Percentiles rank a stretch among this genome's conserved stretches.
Conservation (phyloP, 805 yeast species). For the Yamadazyma sp. region DNA sequence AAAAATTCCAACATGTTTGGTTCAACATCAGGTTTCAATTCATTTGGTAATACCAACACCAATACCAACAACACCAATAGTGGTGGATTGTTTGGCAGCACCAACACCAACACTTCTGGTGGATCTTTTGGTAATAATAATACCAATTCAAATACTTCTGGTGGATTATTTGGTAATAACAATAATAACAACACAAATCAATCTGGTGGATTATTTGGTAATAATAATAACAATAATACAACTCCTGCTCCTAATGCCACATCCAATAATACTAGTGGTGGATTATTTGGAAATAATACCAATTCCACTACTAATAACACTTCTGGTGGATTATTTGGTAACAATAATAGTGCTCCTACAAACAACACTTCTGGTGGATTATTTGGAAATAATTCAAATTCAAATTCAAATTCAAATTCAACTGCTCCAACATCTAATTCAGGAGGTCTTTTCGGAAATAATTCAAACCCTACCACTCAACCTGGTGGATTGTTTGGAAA, state of each 20-base stretch:
- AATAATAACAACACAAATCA: slow-evolving; percentile 7
- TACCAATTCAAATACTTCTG: slow-evolving; percentile 4
- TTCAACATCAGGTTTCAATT: slow-evolving; percentile 4
- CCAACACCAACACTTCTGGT: slow-evolving; percentile 11
- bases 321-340: slow-evolving; percentile 21
- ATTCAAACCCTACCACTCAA: no score
- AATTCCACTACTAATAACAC: no score
- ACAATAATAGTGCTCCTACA: slow-evolving; percentile 4
- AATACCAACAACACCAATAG: slow-evolving; percentile 5
- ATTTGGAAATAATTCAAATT: no score
- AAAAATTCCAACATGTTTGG: slow-evolving; percentile 9
- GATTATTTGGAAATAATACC: slow-evolving; percentile 9
- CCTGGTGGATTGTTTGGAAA: not conserved
- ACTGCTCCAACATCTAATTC: no score
- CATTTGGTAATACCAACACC: slow-evolving; percentile 3
- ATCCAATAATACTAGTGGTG: slow-evolving; percentile 8
- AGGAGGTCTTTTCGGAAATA: slow-evolving; percentile 14
- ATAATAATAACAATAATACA: slow-evolving; percentile 2
- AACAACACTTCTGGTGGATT: slow-evolving; percentile 11
- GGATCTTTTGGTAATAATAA: slow-evolving; percentile 22
- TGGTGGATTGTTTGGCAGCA: slow-evolving; percentile 14
- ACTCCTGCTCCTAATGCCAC: not conserved
- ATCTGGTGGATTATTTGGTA: slow-evolving; percentile 16
- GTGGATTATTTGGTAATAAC: slow-evolving; percentile 16
- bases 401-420: no score